phyloP scores from a whole-genome alignment of 495 filamentous ascomycete species.

The Penicillium lagena region DNA sequence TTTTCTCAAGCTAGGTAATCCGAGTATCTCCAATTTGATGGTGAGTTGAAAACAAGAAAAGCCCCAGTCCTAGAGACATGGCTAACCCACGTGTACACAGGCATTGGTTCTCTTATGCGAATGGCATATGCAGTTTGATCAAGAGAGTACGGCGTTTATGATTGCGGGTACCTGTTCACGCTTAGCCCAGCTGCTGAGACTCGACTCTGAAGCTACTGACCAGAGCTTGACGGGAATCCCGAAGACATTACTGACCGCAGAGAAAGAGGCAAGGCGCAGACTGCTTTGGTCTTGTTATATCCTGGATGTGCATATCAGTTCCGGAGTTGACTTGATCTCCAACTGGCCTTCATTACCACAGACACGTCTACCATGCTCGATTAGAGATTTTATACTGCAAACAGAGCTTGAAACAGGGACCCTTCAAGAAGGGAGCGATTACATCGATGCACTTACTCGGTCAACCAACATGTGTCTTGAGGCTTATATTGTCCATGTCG shows the following conservation, averaged over 20 bases:
- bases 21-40: too few relatives aligned
- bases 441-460: not conserved
- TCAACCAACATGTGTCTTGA: not conserved
- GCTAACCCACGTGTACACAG: not conserved
- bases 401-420: not conserved
- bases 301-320: not conserved
- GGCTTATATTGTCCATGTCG: not conserved
- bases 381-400: not conserved
- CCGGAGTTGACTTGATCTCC: not conserved
- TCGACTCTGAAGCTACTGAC: not conserved
- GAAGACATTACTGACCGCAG: not conserved
- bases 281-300: slow-evolving; percentile 1
- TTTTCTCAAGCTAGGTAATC: too few relatives aligned
- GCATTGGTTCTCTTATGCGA: not conserved
- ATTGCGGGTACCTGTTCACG: not conserved
- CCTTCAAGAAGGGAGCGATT: not conserved
- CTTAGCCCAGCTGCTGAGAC: not conserved
- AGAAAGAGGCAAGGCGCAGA: not conserved
- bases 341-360: not conserved
- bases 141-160: not conserved
- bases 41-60: too few relatives aligned
- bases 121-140: not conserved
- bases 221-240: not conserved
- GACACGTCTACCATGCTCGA: not conserved
- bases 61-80: too few relatives aligned